Percentiles rank a stretch among this genome's conserved stretches.
These are phyloP conservation scores for Castanospermum australe DNA, from an alignment of 306 rosid species.

Conservation along the genomic window DNA sequence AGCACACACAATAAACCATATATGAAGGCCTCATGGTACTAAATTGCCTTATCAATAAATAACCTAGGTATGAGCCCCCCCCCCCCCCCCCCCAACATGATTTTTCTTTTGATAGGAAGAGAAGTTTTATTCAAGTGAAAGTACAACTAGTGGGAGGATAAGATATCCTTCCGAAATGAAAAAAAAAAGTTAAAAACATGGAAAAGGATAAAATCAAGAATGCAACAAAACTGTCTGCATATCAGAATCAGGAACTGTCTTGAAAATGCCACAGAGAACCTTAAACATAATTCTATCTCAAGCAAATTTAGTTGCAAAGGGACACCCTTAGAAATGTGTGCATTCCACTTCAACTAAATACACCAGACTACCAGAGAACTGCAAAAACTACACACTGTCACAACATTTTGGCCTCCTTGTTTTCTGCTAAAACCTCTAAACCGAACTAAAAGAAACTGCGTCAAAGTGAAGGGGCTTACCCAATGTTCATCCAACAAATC, in stretches of 20 bases:
- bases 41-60: no score
- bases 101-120: no score
- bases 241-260: no score
- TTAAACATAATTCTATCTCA: neutral
- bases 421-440: neutral
- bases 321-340: neutral
- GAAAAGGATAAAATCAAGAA: neutral
- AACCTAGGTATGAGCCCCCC: no score
- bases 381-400: neutral
- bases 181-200: neutral
- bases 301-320: neutral
- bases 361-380: neutral
- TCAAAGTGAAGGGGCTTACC: neutral
- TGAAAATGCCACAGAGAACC: no score
- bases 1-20: no score
- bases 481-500: neutral
- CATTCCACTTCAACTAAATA: neutral
- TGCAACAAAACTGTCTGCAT: neutral
- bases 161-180: neutral
- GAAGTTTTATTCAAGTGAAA: neutral
- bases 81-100: no score
- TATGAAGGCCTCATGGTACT: no score
- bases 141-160: neutral
- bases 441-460: neutral
- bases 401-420: neutral